Evolutionary conservation across 2,329 filamentous ascomycete genomes (phyloP).

Genomic region (Xylariaceae sp.): DNA sequence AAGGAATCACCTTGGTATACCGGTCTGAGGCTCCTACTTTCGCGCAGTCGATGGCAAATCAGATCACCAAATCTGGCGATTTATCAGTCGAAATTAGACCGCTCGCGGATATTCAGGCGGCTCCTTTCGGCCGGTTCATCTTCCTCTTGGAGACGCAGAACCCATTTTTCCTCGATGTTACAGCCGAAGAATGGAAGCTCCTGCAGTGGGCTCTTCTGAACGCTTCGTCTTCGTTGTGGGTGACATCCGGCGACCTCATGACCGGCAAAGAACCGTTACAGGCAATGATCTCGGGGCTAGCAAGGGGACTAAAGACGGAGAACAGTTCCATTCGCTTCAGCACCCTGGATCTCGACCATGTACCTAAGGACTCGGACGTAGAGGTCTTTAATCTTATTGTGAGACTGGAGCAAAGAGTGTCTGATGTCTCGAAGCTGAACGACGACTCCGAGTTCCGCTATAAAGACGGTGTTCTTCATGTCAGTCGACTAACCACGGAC

Average conservation of each 20-base stretch:
- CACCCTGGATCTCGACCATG: conserved; percentile 5
- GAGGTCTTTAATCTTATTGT: not conserved
- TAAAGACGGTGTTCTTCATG: conserved; percentile 7
- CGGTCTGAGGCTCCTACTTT: not conserved
- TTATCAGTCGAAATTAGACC: not conserved
- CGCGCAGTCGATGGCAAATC: not conserved
- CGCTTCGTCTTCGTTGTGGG: conserved; percentile 2
- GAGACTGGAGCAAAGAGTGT: not conserved
- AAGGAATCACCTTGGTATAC: conserved; percentile 5
- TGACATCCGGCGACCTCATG: conserved; percentile 5
- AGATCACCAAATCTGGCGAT: not conserved
- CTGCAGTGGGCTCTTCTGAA: conserved; percentile 2
- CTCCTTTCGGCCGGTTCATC: conserved; percentile 1
- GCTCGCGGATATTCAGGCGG: not conserved
- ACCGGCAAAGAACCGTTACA: not conserved
- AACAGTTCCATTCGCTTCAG: conserved; percentile 5
- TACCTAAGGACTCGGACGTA: not conserved
- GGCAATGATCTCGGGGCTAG: conserved; percentile 10
- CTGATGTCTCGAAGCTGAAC: not conserved
- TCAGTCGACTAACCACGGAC: conserved; percentile 9
- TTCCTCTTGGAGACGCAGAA: not conserved
- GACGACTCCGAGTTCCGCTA: conserved; percentile 10
- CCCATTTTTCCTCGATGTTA: conserved; percentile 7
- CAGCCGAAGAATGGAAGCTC: not conserved
- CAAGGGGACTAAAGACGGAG: conserved; percentile 3